Base-by-base conservation (phyloP, 768 basidiomycete genomes). In the Hydnomerulius pinastri region DNA sequence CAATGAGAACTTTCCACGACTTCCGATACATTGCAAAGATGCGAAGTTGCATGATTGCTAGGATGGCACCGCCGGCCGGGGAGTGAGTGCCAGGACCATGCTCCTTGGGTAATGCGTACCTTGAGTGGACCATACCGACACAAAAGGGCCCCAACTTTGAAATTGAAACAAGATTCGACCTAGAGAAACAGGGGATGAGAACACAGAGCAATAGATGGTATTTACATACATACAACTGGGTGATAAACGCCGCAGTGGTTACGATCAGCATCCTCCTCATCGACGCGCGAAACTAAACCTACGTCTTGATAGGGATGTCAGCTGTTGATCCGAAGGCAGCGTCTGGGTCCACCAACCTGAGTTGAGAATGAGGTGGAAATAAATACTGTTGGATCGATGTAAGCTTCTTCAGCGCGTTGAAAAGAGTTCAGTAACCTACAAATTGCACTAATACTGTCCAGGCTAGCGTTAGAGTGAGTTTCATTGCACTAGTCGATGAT, bases 1-100 rank as follows among this genome's bases (percentile, higher is more conserved):
- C 24, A 15, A 20, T 17, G 6, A 50, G 29, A 36, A 52, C 18
- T 13, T 42, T 52, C 28, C 40, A 40, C 4, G 51, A 52, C 30
- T 52, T 49, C 29, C 48, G 36, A 17, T 52, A 52, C 51, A 52
- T 36, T 13, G 51, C 51, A 27, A 39, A 52, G 21, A 52, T 50
- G 2, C 51, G 51, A 9, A 52, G 48, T 39, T 51, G 46, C 50
- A 52, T 52, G 17, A 50, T 50, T 13, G 6, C 47, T 50, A 41
- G n/a, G 13, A 43, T 25, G 20, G 20, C 28, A 49, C 17, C 5
- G 15, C 15, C 6, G 15, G 17, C 33, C 15, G 33, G 6, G 6
- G 4, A 5, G 23, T 36, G 10, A 12, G 10, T 36, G 18, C 43
- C 11, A 25, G 42, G n/a, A 32, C 15, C 18, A 29, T 21, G 23